Base-by-base conservation (phyloP, 345 rosid genomes). In the Moringa oleifera region DNA sequence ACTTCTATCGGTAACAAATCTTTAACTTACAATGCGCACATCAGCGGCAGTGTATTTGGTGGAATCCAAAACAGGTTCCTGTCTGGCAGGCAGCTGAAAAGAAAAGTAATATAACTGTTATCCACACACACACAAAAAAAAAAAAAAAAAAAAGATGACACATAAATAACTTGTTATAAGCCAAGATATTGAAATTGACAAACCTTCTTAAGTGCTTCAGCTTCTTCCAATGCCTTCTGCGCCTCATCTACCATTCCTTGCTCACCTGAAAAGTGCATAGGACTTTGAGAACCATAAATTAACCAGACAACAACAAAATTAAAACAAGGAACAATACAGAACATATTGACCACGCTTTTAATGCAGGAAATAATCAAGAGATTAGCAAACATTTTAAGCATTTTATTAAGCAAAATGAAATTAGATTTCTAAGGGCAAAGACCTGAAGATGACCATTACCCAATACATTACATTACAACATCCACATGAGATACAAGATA, bases 181-280 rank as follows among this genome's bases (percentile, higher is more conserved):
- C 22, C 5, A 51, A 60, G 20, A 23, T 53, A 56, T 23, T 57
- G 50, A 46, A 56, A 63, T 47, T 54, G 46, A 52, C n/a, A 56
- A 59, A 94, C 99, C 99, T 94, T 94, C 77, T 89, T 94, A 46
- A 94, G 97, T 60, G 97, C 97, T 77, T 91, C 99, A 65, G 99
- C 99, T 76, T 94, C 97, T 82, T 94, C 99, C 74, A 94, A 61
- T 49, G 95, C 97, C 66, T 89, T 94, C 71, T 94, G 99, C 53
- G 99, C 99, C 75, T 94, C 99, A 68, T 94, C 99, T 60, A 94
- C 91, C 99, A 94, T 88, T 69, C 99, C 99, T 79, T 85, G 96
- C 78, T 94, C 97, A 58, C 98, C 98, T 93, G 70, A 47, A 47
- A 31, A 67, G 67, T 33, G 47, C 7, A 31, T 19, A 69, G 13